These are phyloP conservation scores for Ilyonectria destructans DNA, from an alignment of 2,329 filamentous ascomycete genomes.

Conservation along the genomic window DNA sequence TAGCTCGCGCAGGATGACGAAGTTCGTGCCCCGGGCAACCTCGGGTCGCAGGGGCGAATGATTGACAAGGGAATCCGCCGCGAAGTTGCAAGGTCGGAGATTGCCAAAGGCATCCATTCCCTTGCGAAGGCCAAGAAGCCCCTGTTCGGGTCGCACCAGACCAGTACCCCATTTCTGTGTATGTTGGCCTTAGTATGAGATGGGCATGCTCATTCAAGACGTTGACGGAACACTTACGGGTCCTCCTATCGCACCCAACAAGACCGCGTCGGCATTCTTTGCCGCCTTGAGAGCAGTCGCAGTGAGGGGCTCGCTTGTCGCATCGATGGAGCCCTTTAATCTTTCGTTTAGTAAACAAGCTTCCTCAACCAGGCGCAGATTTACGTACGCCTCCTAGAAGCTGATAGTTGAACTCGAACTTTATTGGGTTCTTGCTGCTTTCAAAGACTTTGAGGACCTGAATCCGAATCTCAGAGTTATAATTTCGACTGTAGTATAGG, in stretches of 20 bases:
- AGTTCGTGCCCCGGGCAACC: conserved; percentile 70
- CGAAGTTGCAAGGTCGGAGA: conserved; percentile 82
- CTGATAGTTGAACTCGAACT: conserved; percentile 6
- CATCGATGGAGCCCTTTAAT: conserved; percentile 10
- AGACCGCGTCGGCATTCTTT: conserved; percentile 6
- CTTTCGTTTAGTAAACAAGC: not conserved
- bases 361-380: not conserved
- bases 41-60: conserved; percentile 74
- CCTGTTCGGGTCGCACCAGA: conserved; percentile 69
- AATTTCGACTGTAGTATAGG: not conserved
- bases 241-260: conserved; percentile 10
- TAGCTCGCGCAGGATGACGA: conserved; percentile 76
- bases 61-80: not conserved
- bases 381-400: conserved; percentile 10
- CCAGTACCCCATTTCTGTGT: conserved; percentile 10
- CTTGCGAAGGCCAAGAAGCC: conserved; percentile 81
- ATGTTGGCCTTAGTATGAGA: not conserved
- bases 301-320: conserved; percentile 8
- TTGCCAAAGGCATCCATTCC: conserved; percentile 71
- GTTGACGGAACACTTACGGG: not conserved
- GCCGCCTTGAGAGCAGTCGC: not conserved
- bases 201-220: not conserved
- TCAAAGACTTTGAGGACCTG: conserved; percentile 6
- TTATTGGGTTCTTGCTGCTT: not conserved
- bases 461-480: conserved; percentile 1